These are phyloP conservation scores for Neophaeococcomyces aloes DNA, from an alignment of 2,329 filamentous ascomycete species.

Conservation along the genomic window DNA sequence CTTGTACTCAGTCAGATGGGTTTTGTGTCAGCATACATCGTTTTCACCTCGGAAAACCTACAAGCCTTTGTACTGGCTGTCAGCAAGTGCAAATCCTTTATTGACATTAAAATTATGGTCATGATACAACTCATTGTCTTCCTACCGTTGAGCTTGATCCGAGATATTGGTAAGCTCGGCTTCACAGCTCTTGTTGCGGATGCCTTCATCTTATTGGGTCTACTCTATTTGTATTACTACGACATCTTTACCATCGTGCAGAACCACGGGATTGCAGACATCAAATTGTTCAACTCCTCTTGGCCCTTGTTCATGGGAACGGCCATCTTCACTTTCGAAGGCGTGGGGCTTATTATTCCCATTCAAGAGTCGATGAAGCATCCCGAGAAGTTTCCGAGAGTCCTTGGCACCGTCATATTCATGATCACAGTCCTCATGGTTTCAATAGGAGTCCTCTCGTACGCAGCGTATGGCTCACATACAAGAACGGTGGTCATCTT, in stretches of 20 bases:
- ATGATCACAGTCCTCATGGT: constrained; percentile 87
- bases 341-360: constrained; percentile 92
- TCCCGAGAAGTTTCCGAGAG: constrained; percentile 78
- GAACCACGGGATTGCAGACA: constrained; percentile 65
- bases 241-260: constrained; percentile 76
- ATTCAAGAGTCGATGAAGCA: constrained; percentile 96
- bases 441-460: constrained; percentile 83
- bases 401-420: constrained; percentile 85
- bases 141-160: constrained; percentile 80
- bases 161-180: constrained; percentile 94
- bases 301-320: constrained; percentile 99
- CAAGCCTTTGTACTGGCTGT: constrained; percentile 92
- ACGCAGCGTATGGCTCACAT: constrained; percentile 87
- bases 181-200: constrained; percentile 91
- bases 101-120: constrained; percentile 83
- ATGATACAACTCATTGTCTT: constrained; percentile 93
- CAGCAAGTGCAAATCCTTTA: constrained; percentile 70
- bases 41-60: constrained; percentile 91
- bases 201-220: constrained; percentile 81
- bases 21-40: constrained; percentile 89
- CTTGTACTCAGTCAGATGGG: constrained; percentile 94
- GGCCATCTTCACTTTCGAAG: constrained; percentile 97
- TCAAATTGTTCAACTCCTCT: constrained; percentile 77
- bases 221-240: constrained; percentile 93
- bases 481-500: constrained; percentile 95